These are phyloP conservation scores for Thermochaetoides thermophila DNA, from an alignment of 495 filamentous ascomycete genomes.

Conservation along the genomic window DNA sequence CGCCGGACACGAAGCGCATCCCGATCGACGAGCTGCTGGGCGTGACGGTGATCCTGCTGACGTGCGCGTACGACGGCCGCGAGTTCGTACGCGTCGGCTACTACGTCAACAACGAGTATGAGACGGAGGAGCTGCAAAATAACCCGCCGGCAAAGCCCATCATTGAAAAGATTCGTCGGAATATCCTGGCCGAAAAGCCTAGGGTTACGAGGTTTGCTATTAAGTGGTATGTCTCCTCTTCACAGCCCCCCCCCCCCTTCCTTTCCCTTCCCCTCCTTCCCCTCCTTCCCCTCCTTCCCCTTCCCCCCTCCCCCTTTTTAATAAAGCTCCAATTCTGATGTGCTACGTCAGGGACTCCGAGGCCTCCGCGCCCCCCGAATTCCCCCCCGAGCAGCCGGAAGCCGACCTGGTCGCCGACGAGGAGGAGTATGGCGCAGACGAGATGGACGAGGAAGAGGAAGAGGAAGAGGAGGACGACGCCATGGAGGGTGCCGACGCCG, in stretches of 20 bases:
- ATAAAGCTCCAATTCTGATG: too few relatives aligned
- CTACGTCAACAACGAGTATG: constrained; percentile 98
- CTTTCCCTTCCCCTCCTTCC: constrained; percentile 1
- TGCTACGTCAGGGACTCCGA: constrained; percentile 99
- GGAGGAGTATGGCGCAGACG: constrained; percentile 78
- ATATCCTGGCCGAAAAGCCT: constrained; percentile 92
- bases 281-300: constrained; percentile 4
- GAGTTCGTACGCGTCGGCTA: constrained; percentile 98
- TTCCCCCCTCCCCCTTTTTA: not conserved
- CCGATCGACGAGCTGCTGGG: constrained; percentile 89
- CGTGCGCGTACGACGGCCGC: constrained; percentile 87
- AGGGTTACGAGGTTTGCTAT: constrained; percentile 96
- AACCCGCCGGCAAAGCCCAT: constrained; percentile 85
- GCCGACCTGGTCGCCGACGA: constrained; percentile 78
- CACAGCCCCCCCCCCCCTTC: not conserved
- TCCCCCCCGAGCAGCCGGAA: constrained; percentile 93
- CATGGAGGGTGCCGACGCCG: constrained; percentile 64
- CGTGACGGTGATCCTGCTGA: constrained; percentile 91
- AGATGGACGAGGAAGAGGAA: constrained; percentile 51
- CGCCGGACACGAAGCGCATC: constrained; percentile 77
- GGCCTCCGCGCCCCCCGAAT: constrained; percentile 87
- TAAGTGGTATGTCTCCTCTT: constrained; percentile 61
- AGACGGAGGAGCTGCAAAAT: constrained; percentile 69
- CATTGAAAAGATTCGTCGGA: constrained; percentile 79
- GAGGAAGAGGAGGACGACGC: constrained; percentile 52